Percentiles rank a stretch among this genome's conserved stretches.
Conservation (phyloP, 2,329 filamentous ascomycete species). For the Thielaviopsis populi region DNA sequence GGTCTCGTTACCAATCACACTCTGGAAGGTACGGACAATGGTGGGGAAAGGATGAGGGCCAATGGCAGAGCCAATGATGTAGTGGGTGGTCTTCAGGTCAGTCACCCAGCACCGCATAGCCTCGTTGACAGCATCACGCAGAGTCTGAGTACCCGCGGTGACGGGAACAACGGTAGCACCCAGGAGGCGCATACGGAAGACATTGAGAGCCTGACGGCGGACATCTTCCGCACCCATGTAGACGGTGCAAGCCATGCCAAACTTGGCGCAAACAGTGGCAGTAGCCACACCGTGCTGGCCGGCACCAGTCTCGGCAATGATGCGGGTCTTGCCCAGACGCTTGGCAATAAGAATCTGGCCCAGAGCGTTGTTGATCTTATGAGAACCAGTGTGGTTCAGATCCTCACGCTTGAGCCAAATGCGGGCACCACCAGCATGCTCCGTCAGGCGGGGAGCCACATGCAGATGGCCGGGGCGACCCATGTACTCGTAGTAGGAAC, state of each 20-base stretch:
- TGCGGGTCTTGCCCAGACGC: slow-evolving; percentile 82
- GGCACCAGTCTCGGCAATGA: slow-evolving; percentile 94
- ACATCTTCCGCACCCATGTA: slow-evolving; percentile 96
- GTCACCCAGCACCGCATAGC: slow-evolving; percentile 89
- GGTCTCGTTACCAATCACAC: slow-evolving; percentile 87
- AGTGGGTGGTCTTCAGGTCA: slow-evolving; percentile 84
- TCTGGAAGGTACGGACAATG: slow-evolving; percentile 95
- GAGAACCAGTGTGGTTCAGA: slow-evolving; percentile 90
- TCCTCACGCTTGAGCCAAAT: slow-evolving; percentile 98
- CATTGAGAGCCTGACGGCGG: slow-evolving; percentile 86
- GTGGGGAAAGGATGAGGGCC: slow-evolving; percentile 96
- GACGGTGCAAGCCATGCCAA: slow-evolving; percentile 93
- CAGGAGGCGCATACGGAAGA: slow-evolving; percentile 94
- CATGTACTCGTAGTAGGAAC: slow-evolving; percentile 95
- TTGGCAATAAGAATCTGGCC: slow-evolving; percentile 80
- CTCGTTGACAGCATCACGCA: slow-evolving; percentile 86
- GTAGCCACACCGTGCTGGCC: slow-evolving; percentile 97
- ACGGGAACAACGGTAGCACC: slow-evolving; percentile 88
- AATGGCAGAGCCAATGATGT: slow-evolving; percentile 95
- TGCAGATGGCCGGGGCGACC: slow-evolving; percentile 85
- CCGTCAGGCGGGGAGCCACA: slow-evolving; percentile 72
- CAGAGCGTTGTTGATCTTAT: slow-evolving; percentile 99
- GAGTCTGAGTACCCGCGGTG: slow-evolving; percentile 71
- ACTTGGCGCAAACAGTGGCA: slow-evolving; percentile 93
- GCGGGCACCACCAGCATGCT: slow-evolving; percentile 78